Conservation (phyloP, 768 basidiomycete genomes). For the Phanerochaete sordida region DNA sequence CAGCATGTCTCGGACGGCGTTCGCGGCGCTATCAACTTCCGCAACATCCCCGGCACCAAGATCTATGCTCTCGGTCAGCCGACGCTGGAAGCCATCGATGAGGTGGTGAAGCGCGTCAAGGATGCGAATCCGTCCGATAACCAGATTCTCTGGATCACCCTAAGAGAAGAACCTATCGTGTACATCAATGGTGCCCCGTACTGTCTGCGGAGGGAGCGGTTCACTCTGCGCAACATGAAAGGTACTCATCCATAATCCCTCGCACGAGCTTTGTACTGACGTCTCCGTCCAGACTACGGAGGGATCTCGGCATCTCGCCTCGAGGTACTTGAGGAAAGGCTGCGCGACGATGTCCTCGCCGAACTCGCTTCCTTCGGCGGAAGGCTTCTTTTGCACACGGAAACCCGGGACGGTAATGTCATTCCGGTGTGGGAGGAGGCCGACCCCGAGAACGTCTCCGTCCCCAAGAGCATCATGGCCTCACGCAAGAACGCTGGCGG, state of each 20-base stretch:
- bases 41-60: conserved; percentile 73
- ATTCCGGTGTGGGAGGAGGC: conserved; percentile 96
- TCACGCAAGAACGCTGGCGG: conserved; percentile 42
- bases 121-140: conserved; percentile 54
- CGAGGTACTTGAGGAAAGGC: conserved; percentile 86
- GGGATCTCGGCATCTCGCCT: conserved; percentile 90
- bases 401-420: conserved; percentile 82
- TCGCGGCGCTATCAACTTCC: conserved; percentile 94
- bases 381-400: conserved; percentile 84
- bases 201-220: conserved; percentile 81
- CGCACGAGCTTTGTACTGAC: neutral
- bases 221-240: conserved; percentile 93
- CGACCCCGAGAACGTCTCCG: conserved; percentile 62
- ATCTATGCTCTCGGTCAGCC: conserved; percentile 96
- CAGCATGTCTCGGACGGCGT: conserved; percentile 63
- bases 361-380: conserved; percentile 85
- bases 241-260: conserved; percentile 37
- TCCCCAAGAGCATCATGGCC: conserved; percentile 87
- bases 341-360: conserved; percentile 81
- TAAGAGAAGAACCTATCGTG: conserved; percentile 90
- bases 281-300: conserved; percentile 68
- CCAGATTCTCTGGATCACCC: conserved; percentile 82
- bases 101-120: conserved; percentile 67
- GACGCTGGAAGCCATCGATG: conserved; percentile 79
- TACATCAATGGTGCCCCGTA: conserved; percentile 93